Evolutionary conservation across 2,329 filamentous ascomycete genomes (phyloP), one percentile per base, ranked within the genome.

Genomic region (Drechslerella coelobrocha): DNA sequence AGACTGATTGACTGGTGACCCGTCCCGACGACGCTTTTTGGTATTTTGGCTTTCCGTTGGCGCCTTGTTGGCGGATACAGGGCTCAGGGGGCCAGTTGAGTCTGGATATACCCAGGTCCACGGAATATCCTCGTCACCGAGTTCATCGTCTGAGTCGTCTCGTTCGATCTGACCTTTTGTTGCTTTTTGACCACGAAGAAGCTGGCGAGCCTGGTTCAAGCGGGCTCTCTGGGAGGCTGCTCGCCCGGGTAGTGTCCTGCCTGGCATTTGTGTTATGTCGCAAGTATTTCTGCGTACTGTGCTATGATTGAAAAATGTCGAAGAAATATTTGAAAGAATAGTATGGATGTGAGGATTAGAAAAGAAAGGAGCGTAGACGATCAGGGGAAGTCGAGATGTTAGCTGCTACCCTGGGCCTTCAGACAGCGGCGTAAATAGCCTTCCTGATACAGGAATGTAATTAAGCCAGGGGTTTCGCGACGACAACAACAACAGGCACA

Each of bases 121-220:
- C 0, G 88, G 85, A 48, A 84, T 80, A 75, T 91, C 89, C 53
- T 90, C 87, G 34, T 84, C 82, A 26, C 87, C 89, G 23, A 95
- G 84, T 78, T 96, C 93, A 78, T 96, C 92, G 78, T 96, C 92
- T 0, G 91, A 95, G 78, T 96, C 89, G 72, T 94, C 90, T 75
- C 89, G 84, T 5, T 82, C 80, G 9, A 92, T 82, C 27, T 88
- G 88, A 48, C 86, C 85, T 74, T 79, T 86, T 69, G 80, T 26
- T 9, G 65, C 12, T 26, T 57, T 61, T 47, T 69, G 51, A 34
- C 66, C 66, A 39, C 61, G 83, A 66, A 88, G 81, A 76, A 75
- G 72, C 5, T 81, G 79, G 47, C 82, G 80, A 26, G 82, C 83
- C 60, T 81, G 78, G 72, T 83, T 80, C 43, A 79, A 75, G 59